Percentiles rank a stretch among this genome's conserved stretches.
Conservation (phyloP, 169 alveolate genomes). For the Plasmodium blacklocki region DNA sequence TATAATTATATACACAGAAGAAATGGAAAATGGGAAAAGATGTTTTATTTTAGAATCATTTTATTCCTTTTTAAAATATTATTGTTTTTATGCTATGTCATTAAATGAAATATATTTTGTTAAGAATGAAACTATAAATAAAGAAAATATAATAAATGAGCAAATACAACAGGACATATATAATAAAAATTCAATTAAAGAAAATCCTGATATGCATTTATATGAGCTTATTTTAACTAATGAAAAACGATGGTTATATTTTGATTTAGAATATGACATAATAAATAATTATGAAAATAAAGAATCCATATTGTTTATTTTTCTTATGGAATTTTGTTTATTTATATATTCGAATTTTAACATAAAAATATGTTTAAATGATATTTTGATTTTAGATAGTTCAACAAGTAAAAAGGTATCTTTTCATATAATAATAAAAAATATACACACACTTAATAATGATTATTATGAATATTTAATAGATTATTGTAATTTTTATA, state of each 20-base stretch:
- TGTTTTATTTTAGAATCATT: conserved; percentile 58
- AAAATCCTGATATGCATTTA: conserved; percentile 34
- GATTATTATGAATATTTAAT: conserved; percentile 70
- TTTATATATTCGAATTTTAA: conserved; percentile 26
- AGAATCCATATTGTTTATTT: conserved; percentile 48
- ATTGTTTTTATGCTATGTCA: conserved; percentile 49
- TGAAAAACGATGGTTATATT: conserved; percentile 74
- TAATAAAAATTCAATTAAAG: not conserved
- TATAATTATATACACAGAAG: conserved; percentile 65
- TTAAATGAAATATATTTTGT: conserved; percentile 38
- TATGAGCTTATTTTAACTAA: conserved; percentile 60
- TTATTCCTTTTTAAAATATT: conserved; percentile 37
- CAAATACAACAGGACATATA: not conserved
- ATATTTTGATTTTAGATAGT: conserved; percentile 66
- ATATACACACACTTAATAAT: conserved; percentile 46
- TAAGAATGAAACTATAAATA: not conserved
- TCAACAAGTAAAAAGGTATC: conserved; percentile 66
- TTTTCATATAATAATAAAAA: conserved; percentile 72
- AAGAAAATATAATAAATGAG: not conserved
- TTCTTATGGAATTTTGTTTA: conserved; percentile 64
- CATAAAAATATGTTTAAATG: conserved; percentile 67
- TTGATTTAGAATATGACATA: conserved; percentile 68
- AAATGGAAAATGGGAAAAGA: conserved; percentile 66
- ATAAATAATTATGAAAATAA: conserved; percentile 25
- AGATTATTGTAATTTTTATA: conserved; percentile 61